Conservation (phyloP, 164 flowering plant genomes). For the Vitis cinerea region DNA sequence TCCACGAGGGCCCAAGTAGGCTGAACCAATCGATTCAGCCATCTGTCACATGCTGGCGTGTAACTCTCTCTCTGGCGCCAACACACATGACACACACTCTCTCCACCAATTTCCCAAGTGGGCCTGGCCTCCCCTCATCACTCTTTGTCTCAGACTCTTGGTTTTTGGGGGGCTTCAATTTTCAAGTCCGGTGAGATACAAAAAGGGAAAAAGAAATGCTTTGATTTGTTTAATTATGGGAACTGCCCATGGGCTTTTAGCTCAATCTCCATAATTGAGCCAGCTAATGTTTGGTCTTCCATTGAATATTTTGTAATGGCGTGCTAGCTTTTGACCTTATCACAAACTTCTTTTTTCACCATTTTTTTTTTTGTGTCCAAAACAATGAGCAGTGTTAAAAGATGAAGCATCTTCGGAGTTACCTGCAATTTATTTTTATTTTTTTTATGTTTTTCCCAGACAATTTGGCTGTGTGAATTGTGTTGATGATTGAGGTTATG, state of each 20-base stretch:
- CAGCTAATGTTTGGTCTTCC: not conserved
- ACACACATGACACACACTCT: not conserved
- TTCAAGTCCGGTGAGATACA: not conserved
- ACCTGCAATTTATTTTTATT: not conserved
- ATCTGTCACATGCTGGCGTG: constrained; percentile 5
- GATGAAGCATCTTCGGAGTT: not conserved
- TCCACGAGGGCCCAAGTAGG: constrained; percentile 6
- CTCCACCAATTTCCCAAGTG: not conserved
- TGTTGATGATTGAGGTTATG: constrained; percentile 21
- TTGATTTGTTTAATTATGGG: constrained; percentile 1
- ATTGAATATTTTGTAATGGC: not conserved
- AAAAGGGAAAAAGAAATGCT: not conserved
- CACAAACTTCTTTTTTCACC: too few species aligned
- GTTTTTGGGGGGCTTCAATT: not conserved
- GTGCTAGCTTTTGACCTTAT: too few species aligned
- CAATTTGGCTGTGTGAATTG: not conserved
- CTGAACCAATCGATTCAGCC: not conserved
- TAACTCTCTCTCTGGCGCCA: not conserved
- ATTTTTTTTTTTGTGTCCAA: too few species aligned
- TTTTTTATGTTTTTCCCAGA: not conserved
- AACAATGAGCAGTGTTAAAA: not conserved
- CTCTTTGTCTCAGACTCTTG: not conserved
- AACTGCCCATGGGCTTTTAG: not conserved
- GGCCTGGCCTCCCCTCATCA: not conserved
- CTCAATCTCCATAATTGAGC: not conserved